Conservation (phyloP, 495 filamentous ascomycete species). For the Aspergillus indologenus region DNA sequence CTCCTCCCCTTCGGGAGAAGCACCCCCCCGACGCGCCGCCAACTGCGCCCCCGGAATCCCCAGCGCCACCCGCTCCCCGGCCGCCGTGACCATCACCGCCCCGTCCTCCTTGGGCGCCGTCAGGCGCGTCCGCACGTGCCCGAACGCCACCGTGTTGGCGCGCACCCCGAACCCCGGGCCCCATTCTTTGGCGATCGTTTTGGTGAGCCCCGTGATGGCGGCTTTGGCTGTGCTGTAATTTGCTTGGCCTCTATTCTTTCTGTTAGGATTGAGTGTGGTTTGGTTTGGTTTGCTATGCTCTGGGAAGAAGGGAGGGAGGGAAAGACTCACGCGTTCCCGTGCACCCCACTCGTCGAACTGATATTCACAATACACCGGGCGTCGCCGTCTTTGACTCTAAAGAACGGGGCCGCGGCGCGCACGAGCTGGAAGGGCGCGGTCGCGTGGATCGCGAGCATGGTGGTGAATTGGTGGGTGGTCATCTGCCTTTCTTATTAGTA, state of each 20-base stretch:
- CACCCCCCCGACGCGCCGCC: conserved; percentile 31
- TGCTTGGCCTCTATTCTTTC: conserved; percentile 58
- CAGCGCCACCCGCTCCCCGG: conserved; percentile 72
- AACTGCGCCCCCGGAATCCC: conserved; percentile 67
- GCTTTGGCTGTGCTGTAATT: conserved; percentile 86
- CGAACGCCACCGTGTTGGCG: conserved; percentile 80
- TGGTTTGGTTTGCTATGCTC: too few relatives aligned
- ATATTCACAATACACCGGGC: conserved; percentile 79
- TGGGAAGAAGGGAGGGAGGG: background rate
- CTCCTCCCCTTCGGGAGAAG: too few relatives aligned
- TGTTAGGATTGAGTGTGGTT: too few relatives aligned
- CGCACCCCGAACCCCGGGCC: conserved; percentile 79
- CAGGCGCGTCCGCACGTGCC: conserved; percentile 71
- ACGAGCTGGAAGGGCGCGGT: conserved; percentile 81
- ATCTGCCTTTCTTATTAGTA: too few relatives aligned
- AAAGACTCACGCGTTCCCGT: conserved; percentile 67
- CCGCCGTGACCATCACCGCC: conserved; percentile 69
- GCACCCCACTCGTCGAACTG: conserved; percentile 70
- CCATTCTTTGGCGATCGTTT: conserved; percentile 91
- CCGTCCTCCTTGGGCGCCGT: conserved; percentile 79
- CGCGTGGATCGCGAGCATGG: conserved; percentile 74
- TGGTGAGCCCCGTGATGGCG: conserved; percentile 73
- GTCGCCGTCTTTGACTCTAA: conserved; percentile 80
- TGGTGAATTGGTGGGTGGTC: conserved; percentile 88
- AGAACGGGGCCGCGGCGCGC: conserved; percentile 75